Conservation (phyloP, 306 rosid genomes). For the Lablab purpureus region DNA sequence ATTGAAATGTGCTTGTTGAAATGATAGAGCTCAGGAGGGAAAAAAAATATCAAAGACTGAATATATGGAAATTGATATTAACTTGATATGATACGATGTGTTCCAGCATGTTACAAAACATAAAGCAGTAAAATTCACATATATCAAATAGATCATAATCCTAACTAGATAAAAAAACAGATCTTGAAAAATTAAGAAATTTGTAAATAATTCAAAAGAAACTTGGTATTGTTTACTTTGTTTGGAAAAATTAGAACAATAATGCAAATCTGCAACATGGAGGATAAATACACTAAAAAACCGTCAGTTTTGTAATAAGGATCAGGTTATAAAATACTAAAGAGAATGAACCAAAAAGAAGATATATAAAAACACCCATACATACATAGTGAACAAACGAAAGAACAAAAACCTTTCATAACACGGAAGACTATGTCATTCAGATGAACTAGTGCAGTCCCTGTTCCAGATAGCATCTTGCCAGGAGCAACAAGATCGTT, state of each 20-base stretch:
- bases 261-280: constrained; percentile 24
- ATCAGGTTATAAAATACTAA: constrained; percentile 14
- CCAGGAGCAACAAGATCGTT: constrained; percentile 73
- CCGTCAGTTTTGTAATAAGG: constrained; percentile 12
- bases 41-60: neutral
- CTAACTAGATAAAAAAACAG: neutral
- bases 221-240: neutral
- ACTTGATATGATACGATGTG: neutral
- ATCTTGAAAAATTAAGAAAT: constrained; percentile 6
- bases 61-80: neutral
- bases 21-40: neutral
- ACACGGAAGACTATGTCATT: constrained; percentile 75
- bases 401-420: constrained; percentile 65
- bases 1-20: constrained; percentile 40
- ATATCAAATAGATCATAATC: neutral
- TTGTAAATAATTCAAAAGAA: neutral
- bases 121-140: neutral
- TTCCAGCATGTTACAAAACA: neutral
- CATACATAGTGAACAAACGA: constrained; percentile 31
- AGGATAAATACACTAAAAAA: constrained; percentile 3
- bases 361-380: neutral
- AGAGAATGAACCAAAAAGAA: constrained; percentile 5
- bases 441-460: constrained; percentile 70
- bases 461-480: constrained; percentile 80
- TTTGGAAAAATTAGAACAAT: constrained; percentile 14